Evolutionary conservation across 2,329 filamentous ascomycete genomes (phyloP).

Genomic region (Ophiostoma montium): DNA sequence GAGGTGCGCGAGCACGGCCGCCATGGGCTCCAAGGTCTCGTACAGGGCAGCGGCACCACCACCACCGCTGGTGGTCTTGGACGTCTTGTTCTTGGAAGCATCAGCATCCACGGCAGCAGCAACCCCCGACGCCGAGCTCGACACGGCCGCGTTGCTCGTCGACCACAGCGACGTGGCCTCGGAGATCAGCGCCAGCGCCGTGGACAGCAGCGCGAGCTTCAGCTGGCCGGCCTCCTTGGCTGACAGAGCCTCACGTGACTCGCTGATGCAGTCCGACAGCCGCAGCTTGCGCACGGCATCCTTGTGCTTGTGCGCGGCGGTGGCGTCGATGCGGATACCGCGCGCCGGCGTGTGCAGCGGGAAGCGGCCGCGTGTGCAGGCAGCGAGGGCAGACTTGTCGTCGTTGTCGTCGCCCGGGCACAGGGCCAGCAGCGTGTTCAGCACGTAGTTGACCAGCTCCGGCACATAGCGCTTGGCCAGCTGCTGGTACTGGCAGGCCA

Average conservation of each 20-base stretch:
- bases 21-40: slow-evolving; percentile 61
- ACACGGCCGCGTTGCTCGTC: background rate
- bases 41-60: slow-evolving; percentile 57
- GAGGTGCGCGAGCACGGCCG: slow-evolving; percentile 42
- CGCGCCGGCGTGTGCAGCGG: slow-evolving; percentile 4
- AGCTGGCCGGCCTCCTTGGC: slow-evolving; percentile 21
- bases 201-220: slow-evolving; percentile 47
- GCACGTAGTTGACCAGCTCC: slow-evolving; percentile 68
- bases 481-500: slow-evolving; percentile 70
- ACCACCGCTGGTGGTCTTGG: slow-evolving; percentile 20
- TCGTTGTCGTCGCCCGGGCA: slow-evolving; percentile 28
- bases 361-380: slow-evolving; percentile 4
- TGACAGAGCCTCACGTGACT: slow-evolving; percentile 11
- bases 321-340: slow-evolving; percentile 41
- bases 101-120: background rate
- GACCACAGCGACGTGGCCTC: slow-evolving; percentile 55
- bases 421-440: slow-evolving; percentile 58
- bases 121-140: background rate
- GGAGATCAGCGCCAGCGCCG: slow-evolving; percentile 51
- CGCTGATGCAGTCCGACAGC: slow-evolving; percentile 11
- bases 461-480: slow-evolving; percentile 80
- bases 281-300: slow-evolving; percentile 9
- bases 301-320: slow-evolving; percentile 34
- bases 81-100: background rate
- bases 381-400: too few relatives aligned